These are phyloP conservation scores for Rickenella mellea DNA, from an alignment of 768 basidiomycete species.

Conservation along the genomic window DNA sequence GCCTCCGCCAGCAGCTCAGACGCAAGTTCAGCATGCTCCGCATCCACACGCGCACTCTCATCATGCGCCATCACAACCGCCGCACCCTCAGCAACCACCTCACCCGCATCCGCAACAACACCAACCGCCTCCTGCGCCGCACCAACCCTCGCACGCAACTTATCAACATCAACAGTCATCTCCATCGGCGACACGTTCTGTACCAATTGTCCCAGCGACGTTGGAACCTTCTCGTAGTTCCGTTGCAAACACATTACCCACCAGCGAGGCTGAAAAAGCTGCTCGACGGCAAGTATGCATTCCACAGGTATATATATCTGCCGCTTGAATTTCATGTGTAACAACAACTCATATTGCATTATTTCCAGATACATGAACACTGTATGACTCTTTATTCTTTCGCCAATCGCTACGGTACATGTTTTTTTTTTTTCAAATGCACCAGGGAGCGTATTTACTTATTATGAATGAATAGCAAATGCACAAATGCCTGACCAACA, in stretches of 20 bases:
- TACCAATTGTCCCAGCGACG: too few relatives aligned
- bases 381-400: slow-evolving; percentile 55
- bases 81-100: background rate
- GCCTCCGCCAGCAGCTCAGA: slow-evolving; percentile 7
- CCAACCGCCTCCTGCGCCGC: slow-evolving; percentile 1
- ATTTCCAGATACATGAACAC: slow-evolving; percentile 44
- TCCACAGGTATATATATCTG: slow-evolving; percentile 36
- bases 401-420: slow-evolving; percentile 58
- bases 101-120: background rate
- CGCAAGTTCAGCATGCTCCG: background rate
- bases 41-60: background rate
- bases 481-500: slow-evolving; percentile 36
- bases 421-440: slow-evolving; percentile 1
- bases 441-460: background rate
- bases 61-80: background rate
- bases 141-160: background rate
- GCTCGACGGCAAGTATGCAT: slow-evolving; percentile 29
- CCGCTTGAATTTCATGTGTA: background rate
- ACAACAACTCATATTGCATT: background rate
- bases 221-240: slow-evolving; percentile 31
- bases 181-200: slow-evolving; percentile 27
- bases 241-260: slow-evolving; percentile 22
- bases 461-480: slow-evolving; percentile 15
- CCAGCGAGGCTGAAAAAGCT: slow-evolving; percentile 26
- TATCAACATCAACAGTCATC: slow-evolving; percentile 16